These are phyloP conservation scores for Boletus vinaceobasis DNA, from an alignment of 768 basidiomycete species.

Conservation along the genomic window DNA sequence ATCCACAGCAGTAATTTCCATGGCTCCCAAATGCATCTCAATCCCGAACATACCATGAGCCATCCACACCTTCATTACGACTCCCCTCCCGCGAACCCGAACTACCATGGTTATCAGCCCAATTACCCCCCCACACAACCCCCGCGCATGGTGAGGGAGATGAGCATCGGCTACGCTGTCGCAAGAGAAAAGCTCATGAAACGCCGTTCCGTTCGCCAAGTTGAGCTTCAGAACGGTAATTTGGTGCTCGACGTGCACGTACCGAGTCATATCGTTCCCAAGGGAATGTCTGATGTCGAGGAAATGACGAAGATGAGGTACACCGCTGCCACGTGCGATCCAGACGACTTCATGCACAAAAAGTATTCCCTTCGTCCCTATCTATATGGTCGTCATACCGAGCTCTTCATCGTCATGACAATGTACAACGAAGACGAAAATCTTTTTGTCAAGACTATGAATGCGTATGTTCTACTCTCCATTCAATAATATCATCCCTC, in stretches of 20 bases:
- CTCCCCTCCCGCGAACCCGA: constrained; percentile 43
- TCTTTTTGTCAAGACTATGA: constrained; percentile 78
- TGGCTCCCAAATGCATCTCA: constrained; percentile 72
- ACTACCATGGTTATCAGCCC: constrained; percentile 24
- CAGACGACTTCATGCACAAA: constrained; percentile 78
- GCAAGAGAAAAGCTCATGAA: constrained; percentile 82
- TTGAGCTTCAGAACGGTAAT: constrained; percentile 79
- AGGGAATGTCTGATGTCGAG: constrained; percentile 55
- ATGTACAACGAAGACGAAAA: constrained; percentile 94
- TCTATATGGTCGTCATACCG: constrained; percentile 76
- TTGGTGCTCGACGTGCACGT: constrained; percentile 81
- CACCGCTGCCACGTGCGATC: constrained; percentile 86
- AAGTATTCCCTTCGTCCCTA: constrained; percentile 79
- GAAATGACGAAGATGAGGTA: constrained; percentile 85
- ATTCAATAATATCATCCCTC: constrained; percentile 1
- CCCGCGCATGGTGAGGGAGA: constrained; percentile 46
- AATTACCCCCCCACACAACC: constrained; percentile 62
- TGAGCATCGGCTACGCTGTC: constrained; percentile 57
- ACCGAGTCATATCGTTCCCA: constrained; percentile 75
- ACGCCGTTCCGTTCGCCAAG: constrained; percentile 72
- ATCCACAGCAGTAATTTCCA: constrained; percentile 52
- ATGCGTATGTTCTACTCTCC: constrained; percentile 51
- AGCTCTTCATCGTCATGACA: constrained; percentile 94
- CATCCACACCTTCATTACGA: constrained; percentile 38
- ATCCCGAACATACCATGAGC: constrained; percentile 57